Evolutionary conservation across 805 yeast species (phyloP).

Genomic region (Lachancea sp.): DNA sequence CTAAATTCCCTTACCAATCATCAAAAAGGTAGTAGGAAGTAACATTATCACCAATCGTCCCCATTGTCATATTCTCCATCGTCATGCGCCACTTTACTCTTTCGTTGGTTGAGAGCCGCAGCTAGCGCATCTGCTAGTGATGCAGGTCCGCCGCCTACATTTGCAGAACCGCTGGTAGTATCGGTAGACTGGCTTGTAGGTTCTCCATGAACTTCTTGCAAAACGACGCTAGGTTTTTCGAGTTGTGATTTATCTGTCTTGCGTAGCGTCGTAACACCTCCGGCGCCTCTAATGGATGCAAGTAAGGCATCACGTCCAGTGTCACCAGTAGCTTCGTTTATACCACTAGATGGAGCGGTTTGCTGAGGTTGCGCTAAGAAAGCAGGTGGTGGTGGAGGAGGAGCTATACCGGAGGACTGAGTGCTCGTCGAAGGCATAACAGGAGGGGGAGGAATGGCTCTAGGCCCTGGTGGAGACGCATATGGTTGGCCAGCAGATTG

Average conservation of each 20-base stretch:
- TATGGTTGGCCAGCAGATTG: neutral
- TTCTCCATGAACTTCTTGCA: constrained; percentile 69
- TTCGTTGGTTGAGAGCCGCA: constrained; percentile 76
- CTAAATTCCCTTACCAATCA: constrained; percentile 1
- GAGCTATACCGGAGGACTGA: constrained; percentile 9
- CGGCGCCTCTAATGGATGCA: constrained; percentile 79
- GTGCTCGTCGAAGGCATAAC: constrained; percentile 10
- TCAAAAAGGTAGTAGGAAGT: too few relatives aligned
- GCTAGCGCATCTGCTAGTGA: constrained; percentile 81
- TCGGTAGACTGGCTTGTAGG: constrained; percentile 33
- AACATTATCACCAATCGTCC: constrained; percentile 70
- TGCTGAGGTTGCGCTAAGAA: constrained; percentile 13
- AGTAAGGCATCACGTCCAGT: constrained; percentile 72
- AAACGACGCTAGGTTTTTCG: constrained; percentile 67
- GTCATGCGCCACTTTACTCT: constrained; percentile 82
- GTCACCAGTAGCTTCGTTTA: constrained; percentile 37
- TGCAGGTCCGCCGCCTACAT: constrained; percentile 49
- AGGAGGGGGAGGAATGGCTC: constrained; percentile 17
- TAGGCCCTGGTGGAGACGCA: constrained; percentile 1
- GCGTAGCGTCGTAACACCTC: constrained; percentile 60
- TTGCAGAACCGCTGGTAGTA: constrained; percentile 36
- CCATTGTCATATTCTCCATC: constrained; percentile 85
- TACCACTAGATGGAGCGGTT: constrained; percentile 5
- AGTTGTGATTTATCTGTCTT: constrained; percentile 79
- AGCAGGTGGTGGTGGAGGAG: constrained; percentile 20